Evolutionary conservation across 352 stramenopile species (phyloP).

Genomic region (Phytopythium delawarense): DNA sequence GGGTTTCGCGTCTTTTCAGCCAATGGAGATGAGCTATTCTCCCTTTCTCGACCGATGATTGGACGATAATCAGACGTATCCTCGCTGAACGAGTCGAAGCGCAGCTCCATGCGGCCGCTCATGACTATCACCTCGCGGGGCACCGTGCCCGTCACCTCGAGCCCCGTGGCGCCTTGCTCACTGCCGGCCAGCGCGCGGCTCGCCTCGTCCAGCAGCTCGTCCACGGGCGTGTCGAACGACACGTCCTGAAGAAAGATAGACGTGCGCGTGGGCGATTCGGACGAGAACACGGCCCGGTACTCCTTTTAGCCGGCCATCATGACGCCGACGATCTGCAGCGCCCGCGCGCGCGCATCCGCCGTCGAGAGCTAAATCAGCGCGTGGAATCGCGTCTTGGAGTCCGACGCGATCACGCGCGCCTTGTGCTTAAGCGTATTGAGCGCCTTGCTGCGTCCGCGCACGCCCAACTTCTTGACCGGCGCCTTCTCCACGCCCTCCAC

Average conservation of each 20-base stretch:
- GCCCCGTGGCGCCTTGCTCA: conserved; percentile 31
- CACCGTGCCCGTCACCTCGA: conserved; percentile 52
- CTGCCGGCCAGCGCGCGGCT: conserved; percentile 35
- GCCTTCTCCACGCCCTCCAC: conserved; percentile 12
- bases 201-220: conserved; percentile 51
- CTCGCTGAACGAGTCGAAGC: conserved; percentile 65
- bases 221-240: conserved; percentile 65
- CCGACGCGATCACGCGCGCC: conserved; percentile 68
- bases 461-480: conserved; percentile 25
- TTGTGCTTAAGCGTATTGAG: conserved; percentile 49
- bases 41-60: too few species aligned
- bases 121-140: conserved; percentile 63
- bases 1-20: too few species aligned
- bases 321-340: conserved; percentile 84
- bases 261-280: conserved; percentile 35
- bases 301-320: conserved; percentile 84
- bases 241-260: conserved; percentile 76
- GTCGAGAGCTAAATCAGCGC: conserved; percentile 75
- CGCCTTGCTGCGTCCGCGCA: conserved; percentile 17
- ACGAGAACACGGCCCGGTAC: conserved; percentile 76
- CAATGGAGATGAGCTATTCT: too few species aligned
- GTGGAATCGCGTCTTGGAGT: conserved; percentile 64
- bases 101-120: conserved; percentile 73
- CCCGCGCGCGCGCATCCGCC: conserved; percentile 35
- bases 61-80: too few species aligned